These are phyloP conservation scores for Euphrasia confusa DNA, from an alignment of 257 asterid genomes.

Conservation along the genomic window DNA sequence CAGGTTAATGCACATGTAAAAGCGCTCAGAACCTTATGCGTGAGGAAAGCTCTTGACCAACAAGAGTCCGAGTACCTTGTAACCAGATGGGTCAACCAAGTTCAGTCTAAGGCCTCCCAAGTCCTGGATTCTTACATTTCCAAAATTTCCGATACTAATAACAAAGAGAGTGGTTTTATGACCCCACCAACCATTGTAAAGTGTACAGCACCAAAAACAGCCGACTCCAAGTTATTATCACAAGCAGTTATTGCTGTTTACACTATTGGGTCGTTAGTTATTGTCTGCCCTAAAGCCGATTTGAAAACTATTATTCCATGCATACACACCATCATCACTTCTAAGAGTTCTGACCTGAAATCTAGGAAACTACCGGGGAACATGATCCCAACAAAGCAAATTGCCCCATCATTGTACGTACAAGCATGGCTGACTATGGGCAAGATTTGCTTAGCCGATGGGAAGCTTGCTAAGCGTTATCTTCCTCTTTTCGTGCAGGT, in stretches of 20 bases:
- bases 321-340: slow-evolving; percentile 71
- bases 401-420: slow-evolving; percentile 64
- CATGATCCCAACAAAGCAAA: slow-evolving; percentile 44
- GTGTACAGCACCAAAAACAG: slow-evolving; percentile 34
- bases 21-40: slow-evolving; percentile 85
- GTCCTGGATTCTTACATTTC: slow-evolving; percentile 56
- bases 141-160: slow-evolving; percentile 31
- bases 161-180: slow-evolving; percentile 32
- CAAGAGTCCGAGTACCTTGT: slow-evolving; percentile 69
- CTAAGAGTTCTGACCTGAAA: slow-evolving; percentile 49
- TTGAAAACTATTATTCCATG: slow-evolving; percentile 53
- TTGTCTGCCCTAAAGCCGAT: slow-evolving; percentile 66
- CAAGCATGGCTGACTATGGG: slow-evolving; percentile 95
- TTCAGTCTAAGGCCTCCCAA: slow-evolving; percentile 53
- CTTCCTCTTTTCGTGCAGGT: slow-evolving; percentile 98
- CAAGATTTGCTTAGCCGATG: slow-evolving; percentile 91
- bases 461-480: slow-evolving; percentile 80
- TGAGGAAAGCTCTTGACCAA: slow-evolving; percentile 49
- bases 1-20: slow-evolving; percentile 97
- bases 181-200: slow-evolving; percentile 46
- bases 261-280: slow-evolving; percentile 74
- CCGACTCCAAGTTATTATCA: slow-evolving; percentile 38
- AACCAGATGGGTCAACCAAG: slow-evolving; percentile 65
- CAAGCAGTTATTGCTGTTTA: slow-evolving; percentile 60
- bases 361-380: slow-evolving; percentile 40